Conservation (phyloP, 2,329 filamentous ascomycete genomes). For the Fusarium sp. region DNA sequence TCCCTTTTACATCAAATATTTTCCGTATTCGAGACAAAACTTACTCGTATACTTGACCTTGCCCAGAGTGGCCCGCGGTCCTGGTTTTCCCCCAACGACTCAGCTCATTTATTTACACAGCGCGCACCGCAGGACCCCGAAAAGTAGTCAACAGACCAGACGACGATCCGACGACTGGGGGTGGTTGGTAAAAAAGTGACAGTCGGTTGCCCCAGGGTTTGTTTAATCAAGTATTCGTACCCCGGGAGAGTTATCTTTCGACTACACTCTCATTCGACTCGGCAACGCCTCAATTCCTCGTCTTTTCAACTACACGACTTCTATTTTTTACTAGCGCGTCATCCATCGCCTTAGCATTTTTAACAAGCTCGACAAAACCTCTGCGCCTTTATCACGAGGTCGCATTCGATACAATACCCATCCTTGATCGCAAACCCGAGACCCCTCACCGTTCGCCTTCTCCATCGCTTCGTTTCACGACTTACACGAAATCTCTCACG, state of each 20-base stretch:
- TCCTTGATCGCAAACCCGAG: constrained; percentile 2
- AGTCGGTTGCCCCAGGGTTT: constrained; percentile 33
- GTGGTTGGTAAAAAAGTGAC: constrained; percentile 40
- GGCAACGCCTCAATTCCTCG: constrained; percentile 27
- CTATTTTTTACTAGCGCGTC: constrained; percentile 9
- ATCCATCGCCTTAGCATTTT: constrained; percentile 5
- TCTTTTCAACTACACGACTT: constrained; percentile 16
- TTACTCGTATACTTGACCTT: constrained; percentile 19
- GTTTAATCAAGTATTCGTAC: constrained; percentile 38
- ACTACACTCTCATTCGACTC: constrained; percentile 31
- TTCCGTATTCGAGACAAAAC: constrained; percentile 6
- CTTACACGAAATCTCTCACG: constrained; percentile 36
- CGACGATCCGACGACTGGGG: constrained; percentile 39
- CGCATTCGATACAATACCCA: constrained; percentile 32
- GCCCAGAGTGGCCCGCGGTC: constrained; percentile 17
- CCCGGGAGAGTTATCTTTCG: constrained; percentile 27
- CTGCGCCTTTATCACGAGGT: constrained; percentile 26
- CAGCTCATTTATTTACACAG: constrained; percentile 29
- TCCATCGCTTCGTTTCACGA: constrained; percentile 26
- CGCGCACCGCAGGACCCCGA: constrained; percentile 22
- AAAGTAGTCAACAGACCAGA: constrained; percentile 17
- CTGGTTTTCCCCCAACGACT: constrained; percentile 11
- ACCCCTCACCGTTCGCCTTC: constrained; percentile 19
- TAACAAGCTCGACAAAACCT: constrained; percentile 10
- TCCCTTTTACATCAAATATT: constrained; percentile 13